These are phyloP conservation scores for Letharia columbiana DNA, from an alignment of 495 filamentous ascomycete genomes.

Conservation along the genomic window DNA sequence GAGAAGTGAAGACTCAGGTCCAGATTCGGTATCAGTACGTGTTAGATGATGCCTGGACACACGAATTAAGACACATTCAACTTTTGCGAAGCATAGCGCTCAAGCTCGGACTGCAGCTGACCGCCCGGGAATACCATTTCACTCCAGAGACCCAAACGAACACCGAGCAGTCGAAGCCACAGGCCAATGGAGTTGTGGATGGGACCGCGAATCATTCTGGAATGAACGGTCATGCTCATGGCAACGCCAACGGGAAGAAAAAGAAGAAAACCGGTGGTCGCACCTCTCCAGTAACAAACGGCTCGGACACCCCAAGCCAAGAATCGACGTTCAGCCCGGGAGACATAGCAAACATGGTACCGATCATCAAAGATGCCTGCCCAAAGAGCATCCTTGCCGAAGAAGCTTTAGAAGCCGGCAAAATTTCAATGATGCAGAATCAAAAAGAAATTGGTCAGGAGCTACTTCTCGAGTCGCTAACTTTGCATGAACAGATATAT, in stretches of 20 bases:
- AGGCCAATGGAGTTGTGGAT: slow-evolving; percentile 32
- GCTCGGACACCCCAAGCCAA: slow-evolving; percentile 32
- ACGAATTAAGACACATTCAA: slow-evolving; percentile 62
- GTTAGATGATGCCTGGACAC: slow-evolving; percentile 59
- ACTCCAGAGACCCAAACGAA: slow-evolving; percentile 36
- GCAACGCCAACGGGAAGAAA: slow-evolving; percentile 58
- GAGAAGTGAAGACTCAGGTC: slow-evolving; percentile 65
- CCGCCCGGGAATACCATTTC: slow-evolving; percentile 74
- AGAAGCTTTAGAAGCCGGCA: slow-evolving; percentile 90
- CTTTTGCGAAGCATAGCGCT: slow-evolving; percentile 80
- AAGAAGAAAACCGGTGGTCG: slow-evolving; percentile 56
- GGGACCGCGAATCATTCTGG: slow-evolving; percentile 29
- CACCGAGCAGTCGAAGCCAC: slow-evolving; percentile 31
- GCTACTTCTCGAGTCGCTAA: slow-evolving; percentile 86
- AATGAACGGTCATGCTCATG: slow-evolving; percentile 35
- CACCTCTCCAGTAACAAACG: slow-evolving; percentile 45
- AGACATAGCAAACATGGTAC: slow-evolving; percentile 85
- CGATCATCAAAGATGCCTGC: slow-evolving; percentile 86
- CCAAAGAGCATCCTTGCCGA: slow-evolving; percentile 84
- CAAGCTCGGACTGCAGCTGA: slow-evolving; percentile 86
- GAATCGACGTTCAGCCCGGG: slow-evolving; percentile 61
- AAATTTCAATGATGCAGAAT: slow-evolving; percentile 86
- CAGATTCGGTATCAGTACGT: slow-evolving; percentile 63
- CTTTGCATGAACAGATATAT: slow-evolving; percentile 97
- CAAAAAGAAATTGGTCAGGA: slow-evolving; percentile 96